Evolutionary conservation across 2,329 filamentous ascomycete species (phyloP).

Genomic region (Fusarium austroafricanum): DNA sequence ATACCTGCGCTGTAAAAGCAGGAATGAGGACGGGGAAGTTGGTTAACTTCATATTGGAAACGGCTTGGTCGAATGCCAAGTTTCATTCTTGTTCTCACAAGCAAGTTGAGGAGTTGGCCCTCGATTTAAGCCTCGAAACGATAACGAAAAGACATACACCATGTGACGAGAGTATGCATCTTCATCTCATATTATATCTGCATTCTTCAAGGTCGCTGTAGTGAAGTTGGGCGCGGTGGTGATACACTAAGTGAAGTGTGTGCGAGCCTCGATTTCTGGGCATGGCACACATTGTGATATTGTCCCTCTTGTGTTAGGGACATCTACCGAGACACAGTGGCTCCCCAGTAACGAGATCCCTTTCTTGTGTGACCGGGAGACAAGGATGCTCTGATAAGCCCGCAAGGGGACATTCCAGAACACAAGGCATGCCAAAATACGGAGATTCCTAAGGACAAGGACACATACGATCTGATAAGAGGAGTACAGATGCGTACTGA

Average conservation of each 20-base stretch:
- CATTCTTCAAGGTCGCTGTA: conserved; percentile 12
- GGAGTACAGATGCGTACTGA: neutral
- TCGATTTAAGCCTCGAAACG: neutral
- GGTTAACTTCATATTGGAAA: conserved; percentile 47
- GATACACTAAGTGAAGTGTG: neutral
- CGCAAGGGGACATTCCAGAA: neutral
- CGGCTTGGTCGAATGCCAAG: neutral
- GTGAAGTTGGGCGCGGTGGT: neutral
- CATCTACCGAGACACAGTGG: conserved; percentile 34
- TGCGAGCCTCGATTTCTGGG: conserved; percentile 8
- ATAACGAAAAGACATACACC: neutral
- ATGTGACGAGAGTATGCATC: neutral
- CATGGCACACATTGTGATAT: conserved; percentile 8
- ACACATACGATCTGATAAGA: conserved; percentile 11
- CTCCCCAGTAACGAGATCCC: conserved; percentile 11
- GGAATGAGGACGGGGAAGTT: conserved; percentile 54
- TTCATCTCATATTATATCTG: conserved; percentile 29
- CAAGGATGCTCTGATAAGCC: neutral
- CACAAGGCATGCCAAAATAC: neutral
- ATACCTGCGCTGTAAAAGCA: conserved; percentile 53
- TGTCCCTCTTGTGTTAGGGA: conserved; percentile 3
- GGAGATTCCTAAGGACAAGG: neutral
- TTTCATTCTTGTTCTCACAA: conserved; percentile 22
- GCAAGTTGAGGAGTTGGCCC: neutral
- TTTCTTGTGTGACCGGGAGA: conserved; percentile 19